Base-by-base conservation (phyloP, 768 basidiomycete genomes). In the Coprinopsis marcescibilis region DNA sequence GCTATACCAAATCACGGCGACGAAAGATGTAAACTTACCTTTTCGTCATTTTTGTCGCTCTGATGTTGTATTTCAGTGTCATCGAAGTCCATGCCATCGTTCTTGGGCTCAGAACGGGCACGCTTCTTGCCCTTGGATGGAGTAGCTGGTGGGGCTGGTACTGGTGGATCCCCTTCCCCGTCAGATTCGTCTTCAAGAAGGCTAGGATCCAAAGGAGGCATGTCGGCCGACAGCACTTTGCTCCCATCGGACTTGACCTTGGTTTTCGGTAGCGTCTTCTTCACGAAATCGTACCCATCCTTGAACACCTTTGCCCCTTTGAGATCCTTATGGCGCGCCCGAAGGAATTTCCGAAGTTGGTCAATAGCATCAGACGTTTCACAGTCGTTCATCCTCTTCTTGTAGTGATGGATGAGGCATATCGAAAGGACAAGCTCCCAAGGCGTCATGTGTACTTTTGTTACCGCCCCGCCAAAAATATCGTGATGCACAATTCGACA, bases 401-500 rank as follows among this genome's bases (percentile, higher is more conserved):
- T 33, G 45, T 51, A 46, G 15, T 4, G 4, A 27, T 46, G 42
- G 21, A 51, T 46, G 15, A 51, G 26, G 38, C 40, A 46, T 6
- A 45, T 11, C 15, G 38, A 27, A 8, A 46, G 24, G 14, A 51
- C 49, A 19, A 43, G 19, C 17, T 43, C 41, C 25, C 26, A 45
- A 8, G 57, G 54, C 3, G 45, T 46, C 4, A 60, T 42, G 10
- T 30, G 2, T 6, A 10, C 21, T 8, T 41, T 36, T 1, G 33
- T 20, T 2, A 68, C 30, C 0, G 49, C 38, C 3, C 38, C 19
- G 2, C 57, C 43, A 27, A 59, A 44, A 0, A 43, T 35, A 0
- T 48, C 45, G 34, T 58, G 30, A 2, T 42, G 21, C 3, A 50
- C 43, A 10, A 64, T 54, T 3, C 52, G 41, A 42, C 57, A 58